Conservation (phyloP, 2,329 filamentous ascomycete genomes). For the Penicillium sp. region DNA sequence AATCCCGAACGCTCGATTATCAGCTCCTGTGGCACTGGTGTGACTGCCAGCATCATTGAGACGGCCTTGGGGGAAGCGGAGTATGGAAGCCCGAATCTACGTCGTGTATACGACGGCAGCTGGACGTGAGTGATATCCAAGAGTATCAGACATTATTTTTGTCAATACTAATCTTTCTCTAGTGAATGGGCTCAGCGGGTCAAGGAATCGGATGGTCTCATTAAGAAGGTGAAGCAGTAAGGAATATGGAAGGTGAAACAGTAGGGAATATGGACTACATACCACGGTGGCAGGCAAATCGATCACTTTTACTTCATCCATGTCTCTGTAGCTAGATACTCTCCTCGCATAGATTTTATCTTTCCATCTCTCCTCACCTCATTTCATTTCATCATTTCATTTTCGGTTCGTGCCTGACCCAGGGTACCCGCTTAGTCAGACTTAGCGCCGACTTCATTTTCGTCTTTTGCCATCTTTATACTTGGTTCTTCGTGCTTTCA, state of each 20-base stretch:
- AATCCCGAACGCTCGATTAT: slow-evolving; percentile 77
- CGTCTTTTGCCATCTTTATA: not conserved
- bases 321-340: no score
- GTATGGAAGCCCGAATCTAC: slow-evolving; percentile 61
- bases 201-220: slow-evolving; percentile 43
- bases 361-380: not conserved
- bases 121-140: slow-evolving; percentile 73
- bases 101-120: slow-evolving; percentile 87
- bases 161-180: slow-evolving; percentile 1
- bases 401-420: not conserved
- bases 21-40: slow-evolving; percentile 84
- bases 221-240: slow-evolving; percentile 35
- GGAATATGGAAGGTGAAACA: not conserved
- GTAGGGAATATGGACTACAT: slow-evolving; percentile 2
- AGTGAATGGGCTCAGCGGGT: slow-evolving; percentile 51
- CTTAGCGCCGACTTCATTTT: not conserved
- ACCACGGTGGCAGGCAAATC: not conserved
- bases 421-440: slow-evolving; percentile 13
- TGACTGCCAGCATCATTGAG: slow-evolving; percentile 87
- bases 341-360: not conserved
- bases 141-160: not conserved
- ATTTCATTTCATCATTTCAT: not conserved
- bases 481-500: not conserved
- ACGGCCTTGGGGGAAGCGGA: slow-evolving; percentile 75
- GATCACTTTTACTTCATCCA: not conserved